Conservation (phyloP, 768 basidiomycete species). For the Cantharellus anzutake region DNA sequence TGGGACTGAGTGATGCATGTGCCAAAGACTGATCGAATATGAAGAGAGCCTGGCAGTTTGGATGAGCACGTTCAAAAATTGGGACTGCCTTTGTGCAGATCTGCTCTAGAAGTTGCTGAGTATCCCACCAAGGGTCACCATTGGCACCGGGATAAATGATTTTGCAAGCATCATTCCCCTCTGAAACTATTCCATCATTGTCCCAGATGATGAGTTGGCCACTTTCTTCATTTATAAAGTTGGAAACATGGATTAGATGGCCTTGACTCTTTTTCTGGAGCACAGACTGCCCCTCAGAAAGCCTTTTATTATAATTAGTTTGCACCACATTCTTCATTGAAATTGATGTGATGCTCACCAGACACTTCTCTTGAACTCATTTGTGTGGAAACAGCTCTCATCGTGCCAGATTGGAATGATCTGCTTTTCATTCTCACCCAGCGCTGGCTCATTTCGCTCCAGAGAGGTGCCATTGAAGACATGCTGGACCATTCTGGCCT, state of each 20-base stretch:
- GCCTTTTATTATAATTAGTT: no score
- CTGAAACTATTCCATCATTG: slow-evolving; percentile 13
- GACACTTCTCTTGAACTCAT: no score
- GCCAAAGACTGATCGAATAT: slow-evolving; percentile 8
- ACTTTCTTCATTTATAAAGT: slow-evolving; percentile 21
- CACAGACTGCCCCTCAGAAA: no score
- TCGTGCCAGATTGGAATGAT: no score
- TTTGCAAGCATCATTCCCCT: slow-evolving; percentile 16
- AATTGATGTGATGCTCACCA: no score
- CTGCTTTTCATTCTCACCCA: no score
- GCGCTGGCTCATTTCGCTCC: slow-evolving; percentile 8
- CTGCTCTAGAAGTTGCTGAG: slow-evolving; percentile 6
- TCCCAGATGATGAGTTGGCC: slow-evolving; percentile 14
- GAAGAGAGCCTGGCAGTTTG: background rate
- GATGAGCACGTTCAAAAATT: background rate
- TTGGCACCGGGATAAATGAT: slow-evolving; percentile 7
- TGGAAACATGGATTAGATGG: slow-evolving; percentile 17
- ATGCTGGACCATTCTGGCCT: background rate
- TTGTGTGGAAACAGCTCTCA: no score
- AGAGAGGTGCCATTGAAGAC: background rate
- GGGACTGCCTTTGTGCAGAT: background rate
- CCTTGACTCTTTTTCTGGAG: slow-evolving; percentile 15
- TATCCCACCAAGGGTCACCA: slow-evolving; percentile 6
- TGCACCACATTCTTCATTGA: no score
- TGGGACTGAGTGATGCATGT: slow-evolving; percentile 20